Evolutionary conservation across 139 green algal genomes (phyloP).

Genomic region (Chlamydomonas eustigma): DNA sequence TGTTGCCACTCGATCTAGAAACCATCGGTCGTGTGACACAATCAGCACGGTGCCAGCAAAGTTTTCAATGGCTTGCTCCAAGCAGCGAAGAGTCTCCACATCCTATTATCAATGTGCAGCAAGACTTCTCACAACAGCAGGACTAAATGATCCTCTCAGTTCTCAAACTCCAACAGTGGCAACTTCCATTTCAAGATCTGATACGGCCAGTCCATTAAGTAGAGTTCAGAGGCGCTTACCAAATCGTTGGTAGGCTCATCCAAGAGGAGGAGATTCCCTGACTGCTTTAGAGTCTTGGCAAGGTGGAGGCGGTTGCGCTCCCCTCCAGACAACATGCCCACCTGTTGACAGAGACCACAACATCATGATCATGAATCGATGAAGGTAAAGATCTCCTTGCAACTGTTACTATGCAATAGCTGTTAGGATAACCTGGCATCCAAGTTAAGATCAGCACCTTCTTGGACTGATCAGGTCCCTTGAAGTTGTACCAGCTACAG

Average conservation of each 20-base stretch:
- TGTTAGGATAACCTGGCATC: no score
- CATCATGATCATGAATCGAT: no score
- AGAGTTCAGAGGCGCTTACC: constrained; percentile 12
- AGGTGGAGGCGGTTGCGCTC: constrained; percentile 84
- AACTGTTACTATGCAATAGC: no score
- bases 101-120: no score
- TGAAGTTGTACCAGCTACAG: constrained; percentile 81
- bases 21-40: constrained; percentile 80
- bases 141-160: no score
- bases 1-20: constrained; percentile 72
- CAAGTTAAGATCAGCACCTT: constrained; percentile 54
- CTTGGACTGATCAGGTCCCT: constrained; percentile 73
- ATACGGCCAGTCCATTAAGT: no score
- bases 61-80: constrained; percentile 60
- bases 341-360: no score
- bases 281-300: constrained; percentile 63
- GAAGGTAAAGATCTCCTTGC: no score
- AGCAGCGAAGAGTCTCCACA: constrained; percentile 36
- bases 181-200: no score
- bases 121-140: no score
- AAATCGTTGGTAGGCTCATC: constrained; percentile 78
- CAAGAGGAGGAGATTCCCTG: constrained; percentile 80
- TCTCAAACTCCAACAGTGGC: no score
- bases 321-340: constrained; percentile 47
- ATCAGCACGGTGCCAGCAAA: constrained; percentile 58